Evolutionary conservation across 2,329 filamentous ascomycete genomes (phyloP).

Genomic region (Phoma herbarum): DNA sequence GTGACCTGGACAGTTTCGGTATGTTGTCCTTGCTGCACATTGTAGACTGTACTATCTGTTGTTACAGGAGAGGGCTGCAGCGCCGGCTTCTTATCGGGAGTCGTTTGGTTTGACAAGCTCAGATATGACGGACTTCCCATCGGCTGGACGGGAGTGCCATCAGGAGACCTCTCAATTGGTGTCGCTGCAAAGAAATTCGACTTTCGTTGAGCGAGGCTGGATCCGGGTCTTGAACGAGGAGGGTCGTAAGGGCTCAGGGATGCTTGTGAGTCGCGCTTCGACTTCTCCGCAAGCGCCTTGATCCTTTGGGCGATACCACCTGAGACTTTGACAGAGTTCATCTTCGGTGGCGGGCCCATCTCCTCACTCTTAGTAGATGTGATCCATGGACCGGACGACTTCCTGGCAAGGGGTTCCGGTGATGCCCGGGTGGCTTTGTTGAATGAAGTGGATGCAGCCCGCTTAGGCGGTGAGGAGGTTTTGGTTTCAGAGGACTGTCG

Average conservation of each 20-base stretch:
- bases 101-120: slow-evolving; percentile 38
- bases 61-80: slow-evolving; percentile 19
- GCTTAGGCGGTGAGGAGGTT: slow-evolving; percentile 35
- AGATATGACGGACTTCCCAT: slow-evolving; percentile 43
- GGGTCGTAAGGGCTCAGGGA: slow-evolving; percentile 33
- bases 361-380: slow-evolving; percentile 17
- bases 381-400: slow-evolving; percentile 45
- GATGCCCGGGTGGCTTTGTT: slow-evolving; percentile 35
- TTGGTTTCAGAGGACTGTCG: slow-evolving; percentile 37
- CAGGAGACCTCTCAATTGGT: slow-evolving; percentile 40
- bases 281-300: slow-evolving; percentile 86
- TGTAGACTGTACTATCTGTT: slow-evolving; percentile 51
- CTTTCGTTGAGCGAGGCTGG: slow-evolving; percentile 49
- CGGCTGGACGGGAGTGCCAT: slow-evolving; percentile 37
- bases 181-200: slow-evolving; percentile 50
- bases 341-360: slow-evolving; percentile 33
- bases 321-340: slow-evolving; percentile 83
- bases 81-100: slow-evolving; percentile 38
- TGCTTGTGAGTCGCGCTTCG: slow-evolving; percentile 57
- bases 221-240: slow-evolving; percentile 28
- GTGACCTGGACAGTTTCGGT: slow-evolving; percentile 89
- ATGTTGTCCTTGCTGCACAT: slow-evolving; percentile 51
- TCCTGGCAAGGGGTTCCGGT: slow-evolving; percentile 40
- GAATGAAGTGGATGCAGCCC: slow-evolving; percentile 52
- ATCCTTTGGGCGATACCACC: slow-evolving; percentile 94